Evolutionary conservation across 2,329 filamentous ascomycete species (phyloP).

Genomic region (Zelopaecilomyces penicillatus): DNA sequence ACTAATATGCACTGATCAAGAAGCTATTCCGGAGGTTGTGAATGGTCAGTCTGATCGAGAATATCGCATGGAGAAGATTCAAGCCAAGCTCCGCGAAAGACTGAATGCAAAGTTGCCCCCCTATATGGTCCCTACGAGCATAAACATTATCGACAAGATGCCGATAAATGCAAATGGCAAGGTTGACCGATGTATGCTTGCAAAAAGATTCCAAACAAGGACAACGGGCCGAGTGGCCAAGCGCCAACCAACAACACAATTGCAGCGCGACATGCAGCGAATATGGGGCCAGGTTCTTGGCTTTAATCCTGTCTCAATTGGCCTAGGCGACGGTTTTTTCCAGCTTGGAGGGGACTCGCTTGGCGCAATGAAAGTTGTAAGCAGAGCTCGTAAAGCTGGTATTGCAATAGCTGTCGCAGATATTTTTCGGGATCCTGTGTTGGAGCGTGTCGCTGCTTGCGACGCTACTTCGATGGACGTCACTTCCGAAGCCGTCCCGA

Average conservation of each 20-base stretch:
- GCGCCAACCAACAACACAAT: not conserved
- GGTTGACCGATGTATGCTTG: not conserved
- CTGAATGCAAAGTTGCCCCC: not conserved
- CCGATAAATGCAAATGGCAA: not conserved
- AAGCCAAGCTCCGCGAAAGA: too few species aligned
- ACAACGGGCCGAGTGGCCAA: not conserved
- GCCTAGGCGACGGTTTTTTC: slow-evolving; percentile 39
- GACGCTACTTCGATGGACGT: not conserved
- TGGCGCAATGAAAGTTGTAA: slow-evolving; percentile 36
- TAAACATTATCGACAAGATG: not conserved
- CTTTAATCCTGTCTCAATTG: slow-evolving; percentile 24
- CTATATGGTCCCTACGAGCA: not conserved
- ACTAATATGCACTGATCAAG: too few species aligned
- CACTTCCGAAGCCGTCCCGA: not conserved
- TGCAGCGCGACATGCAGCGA: slow-evolving; percentile 16
- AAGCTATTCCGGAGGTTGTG: too few species aligned
- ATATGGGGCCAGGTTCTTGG: slow-evolving; percentile 29
- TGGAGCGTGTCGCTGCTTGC: slow-evolving; percentile 3
- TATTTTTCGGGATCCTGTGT: slow-evolving; percentile 6
- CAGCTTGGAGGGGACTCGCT: slow-evolving; percentile 40
- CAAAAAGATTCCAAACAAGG: not conserved
- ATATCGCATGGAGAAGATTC: not conserved
- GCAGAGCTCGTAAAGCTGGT: slow-evolving; percentile 1
- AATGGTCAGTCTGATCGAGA: too few species aligned
- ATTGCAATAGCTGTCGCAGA: slow-evolving; percentile 3